Evolutionary conservation across 1,284 basidiomycete genomes (phyloP).

Genomic region (Papiliotrema terrestris): DNA sequence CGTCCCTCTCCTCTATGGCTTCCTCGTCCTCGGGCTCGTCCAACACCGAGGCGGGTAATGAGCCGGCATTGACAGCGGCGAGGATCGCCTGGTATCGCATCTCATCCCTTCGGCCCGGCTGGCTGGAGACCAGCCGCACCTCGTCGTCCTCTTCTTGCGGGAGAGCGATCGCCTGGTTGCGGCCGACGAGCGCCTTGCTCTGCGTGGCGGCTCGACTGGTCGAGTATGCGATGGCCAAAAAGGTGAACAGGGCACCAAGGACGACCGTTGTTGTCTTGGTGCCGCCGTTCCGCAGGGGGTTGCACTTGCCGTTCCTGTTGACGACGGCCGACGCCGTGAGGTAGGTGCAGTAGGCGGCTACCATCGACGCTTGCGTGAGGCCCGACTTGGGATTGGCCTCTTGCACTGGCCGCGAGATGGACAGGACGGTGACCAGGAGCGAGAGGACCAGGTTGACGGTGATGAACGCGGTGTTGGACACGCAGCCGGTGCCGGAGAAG

Average conservation of each 20-base stretch:
- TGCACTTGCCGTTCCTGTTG: slow-evolving; percentile 77
- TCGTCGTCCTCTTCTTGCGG: slow-evolving; percentile 54
- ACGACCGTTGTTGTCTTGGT: slow-evolving; percentile 85
- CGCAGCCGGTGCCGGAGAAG: slow-evolving; percentile 83
- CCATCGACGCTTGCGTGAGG: slow-evolving; percentile 93
- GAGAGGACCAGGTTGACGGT: slow-evolving; percentile 84
- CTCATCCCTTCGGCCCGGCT: slow-evolving; percentile 77
- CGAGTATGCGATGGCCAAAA: slow-evolving; percentile 96
- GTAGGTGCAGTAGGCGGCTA: slow-evolving; percentile 95
- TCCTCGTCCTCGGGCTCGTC: slow-evolving; percentile 71
- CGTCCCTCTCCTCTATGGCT: slow-evolving; percentile 77
- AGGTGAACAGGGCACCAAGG: slow-evolving; percentile 91
- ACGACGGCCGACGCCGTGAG: slow-evolving; percentile 90
- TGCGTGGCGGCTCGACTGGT: slow-evolving; percentile 95
- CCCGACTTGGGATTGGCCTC: slow-evolving; percentile 92
- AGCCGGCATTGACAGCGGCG: slow-evolving; percentile 94
- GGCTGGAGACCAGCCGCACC: slow-evolving; percentile 71
- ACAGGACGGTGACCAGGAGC: slow-evolving; percentile 75
- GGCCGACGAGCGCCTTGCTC: slow-evolving; percentile 80
- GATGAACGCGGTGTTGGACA: slow-evolving; percentile 88
- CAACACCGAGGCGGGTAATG: slow-evolving; percentile 88
- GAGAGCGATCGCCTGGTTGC: slow-evolving; percentile 61
- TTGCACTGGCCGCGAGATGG: slow-evolving; percentile 81
- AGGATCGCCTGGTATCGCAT: slow-evolving; percentile 91
- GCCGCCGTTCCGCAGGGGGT: slow-evolving; percentile 67